Evolutionary conservation across 345 rosid genomes (phyloP).

Genomic region (Eucalyptus cladocalyx): DNA sequence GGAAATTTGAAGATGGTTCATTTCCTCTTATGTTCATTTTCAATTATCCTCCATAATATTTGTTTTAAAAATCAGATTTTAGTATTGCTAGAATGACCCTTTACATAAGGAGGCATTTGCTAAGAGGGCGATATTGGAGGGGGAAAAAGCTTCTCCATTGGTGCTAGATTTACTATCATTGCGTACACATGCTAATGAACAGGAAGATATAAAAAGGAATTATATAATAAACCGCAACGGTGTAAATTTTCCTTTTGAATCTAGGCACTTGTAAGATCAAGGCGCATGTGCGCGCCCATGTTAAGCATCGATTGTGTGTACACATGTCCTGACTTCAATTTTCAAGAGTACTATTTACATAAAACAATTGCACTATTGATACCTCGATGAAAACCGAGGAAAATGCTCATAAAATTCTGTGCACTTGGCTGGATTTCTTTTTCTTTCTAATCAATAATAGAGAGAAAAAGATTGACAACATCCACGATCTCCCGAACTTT

Average conservation of each 20-base stretch:
- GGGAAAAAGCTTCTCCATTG: not conserved
- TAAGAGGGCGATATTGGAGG: not conserved
- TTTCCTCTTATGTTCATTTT: not conserved
- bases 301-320: not conserved
- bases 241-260: not conserved
- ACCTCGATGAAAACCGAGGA: not conserved
- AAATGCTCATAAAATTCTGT: not conserved
- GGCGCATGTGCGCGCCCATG: not conserved
- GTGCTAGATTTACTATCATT: not conserved
- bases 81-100: not conserved
- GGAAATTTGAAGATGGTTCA: not conserved
- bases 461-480: not conserved
- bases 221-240: not conserved
- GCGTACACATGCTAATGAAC: fast-evolving
- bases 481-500: not conserved
- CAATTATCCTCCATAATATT: not conserved
- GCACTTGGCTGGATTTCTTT: not conserved
- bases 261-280: not conserved
- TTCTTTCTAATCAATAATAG: not conserved
- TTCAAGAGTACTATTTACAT: not conserved
- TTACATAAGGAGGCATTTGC: not conserved
- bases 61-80: not conserved
- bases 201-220: not conserved
- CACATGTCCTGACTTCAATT: not conserved
- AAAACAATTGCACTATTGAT: not conserved